Evolutionary conservation across 176 grass and related monocot genomes (phyloP).

Genomic region (sorghum (Sorghum bicolor)): Sorghum_bicolor_NCBIv3 NC_012879.2:46846501-46847000

Average conservation of each 20-base stretch:
- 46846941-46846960: not conserved
- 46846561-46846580: not conserved
- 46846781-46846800: not conserved
- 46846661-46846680: too few species aligned
- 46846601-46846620: not conserved
- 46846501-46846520: not conserved
- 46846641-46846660: not conserved
- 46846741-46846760: slow-evolving; percentile 6
- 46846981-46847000: not conserved
- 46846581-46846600: not conserved
- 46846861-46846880: not conserved
- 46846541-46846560: not conserved
- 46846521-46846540: slow-evolving; percentile 18
- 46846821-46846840: not conserved
- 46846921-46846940: not conserved
- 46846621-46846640: not conserved
- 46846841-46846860: not conserved
- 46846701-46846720: too few species aligned
- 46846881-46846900: not conserved
- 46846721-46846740: not conserved
- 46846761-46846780: not conserved
- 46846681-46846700: not conserved
- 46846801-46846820: not conserved
- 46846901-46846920: not conserved
- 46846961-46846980: not conserved